phyloP scores from a whole-genome alignment of 2,329 filamentous ascomycete species.

The Aspergillus tanneri region DNA sequence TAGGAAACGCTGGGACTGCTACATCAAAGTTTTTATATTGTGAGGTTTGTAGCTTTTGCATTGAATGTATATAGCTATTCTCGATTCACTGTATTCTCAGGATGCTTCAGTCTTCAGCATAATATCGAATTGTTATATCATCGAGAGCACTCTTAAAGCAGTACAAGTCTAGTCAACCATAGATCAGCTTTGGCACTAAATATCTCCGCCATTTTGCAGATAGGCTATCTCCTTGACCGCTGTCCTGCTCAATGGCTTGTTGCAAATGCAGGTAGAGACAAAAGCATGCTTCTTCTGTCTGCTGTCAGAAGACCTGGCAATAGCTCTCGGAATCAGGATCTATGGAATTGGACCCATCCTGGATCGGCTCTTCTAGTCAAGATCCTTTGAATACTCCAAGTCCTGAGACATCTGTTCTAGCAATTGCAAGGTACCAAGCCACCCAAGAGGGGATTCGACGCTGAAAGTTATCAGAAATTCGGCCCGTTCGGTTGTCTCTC shows the following conservation, averaged over 20 bases:
- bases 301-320: neutral
- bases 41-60: too few species aligned
- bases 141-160: too few species aligned
- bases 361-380: neutral
- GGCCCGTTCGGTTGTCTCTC: neutral
- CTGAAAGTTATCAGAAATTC: slow-evolving; percentile 17
- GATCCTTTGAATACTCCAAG: too few species aligned
- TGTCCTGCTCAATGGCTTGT: neutral
- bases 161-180: too few species aligned
- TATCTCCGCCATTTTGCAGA: neutral
- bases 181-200: neutral
- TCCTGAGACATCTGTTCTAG: slow-evolving; percentile 66
- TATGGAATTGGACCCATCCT: neutral
- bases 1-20: too few species aligned
- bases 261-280: neutral
- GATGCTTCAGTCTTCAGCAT: too few species aligned
- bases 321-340: neutral
- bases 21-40: too few species aligned
- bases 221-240: neutral
- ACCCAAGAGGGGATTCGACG: slow-evolving; percentile 15
- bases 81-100: too few species aligned
- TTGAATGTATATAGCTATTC: too few species aligned
- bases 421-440: slow-evolving; percentile 55
- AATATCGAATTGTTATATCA: too few species aligned
- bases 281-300: neutral